Evolutionary conservation across 192 early-diverging fungal species (phyloP).

Genomic region (Backusella westeae): DNA sequence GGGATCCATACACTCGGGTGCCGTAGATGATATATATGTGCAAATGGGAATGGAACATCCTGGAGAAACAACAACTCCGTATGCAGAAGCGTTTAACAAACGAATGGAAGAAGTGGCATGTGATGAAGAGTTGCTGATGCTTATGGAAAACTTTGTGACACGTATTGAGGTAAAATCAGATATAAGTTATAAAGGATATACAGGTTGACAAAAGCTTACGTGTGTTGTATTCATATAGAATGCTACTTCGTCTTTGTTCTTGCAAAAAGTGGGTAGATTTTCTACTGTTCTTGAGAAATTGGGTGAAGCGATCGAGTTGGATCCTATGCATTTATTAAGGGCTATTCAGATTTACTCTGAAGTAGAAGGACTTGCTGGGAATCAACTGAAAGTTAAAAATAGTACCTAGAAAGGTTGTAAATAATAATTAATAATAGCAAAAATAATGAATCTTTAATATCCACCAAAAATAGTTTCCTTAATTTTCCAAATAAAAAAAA

Average conservation of each 20-base stretch:
- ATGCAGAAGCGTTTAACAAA: not conserved
- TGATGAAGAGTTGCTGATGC: slow-evolving; percentile 46
- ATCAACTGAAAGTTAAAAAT: not conserved
- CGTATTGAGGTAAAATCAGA: slow-evolving; percentile 49
- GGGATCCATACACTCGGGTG: slow-evolving; percentile 5
- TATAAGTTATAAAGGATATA: not conserved
- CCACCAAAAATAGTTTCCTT: too few relatives aligned
- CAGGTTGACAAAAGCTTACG: not conserved
- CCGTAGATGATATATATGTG: not conserved
- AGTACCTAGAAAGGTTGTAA: not conserved
- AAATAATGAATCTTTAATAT: not conserved
- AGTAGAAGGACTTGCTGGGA: slow-evolving; percentile 29
- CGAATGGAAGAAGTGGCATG: slow-evolving; percentile 45
- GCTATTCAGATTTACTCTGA: slow-evolving; percentile 66
- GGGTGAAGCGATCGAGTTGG: slow-evolving; percentile 54
- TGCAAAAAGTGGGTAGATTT: slow-evolving; percentile 53
- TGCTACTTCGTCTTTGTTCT: slow-evolving; percentile 55
- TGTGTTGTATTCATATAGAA: slow-evolving; percentile 40
- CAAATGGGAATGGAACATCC: not conserved
- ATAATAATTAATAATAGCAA: not conserved
- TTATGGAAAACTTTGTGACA: slow-evolving; percentile 51
- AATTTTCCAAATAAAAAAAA: too few relatives aligned
- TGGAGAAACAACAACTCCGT: not conserved
- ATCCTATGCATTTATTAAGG: slow-evolving; percentile 57
- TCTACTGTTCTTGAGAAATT: slow-evolving; percentile 56